Percentiles rank a stretch among this genome's conserved stretches.
phyloP scores from a whole-genome alignment of 1,284 basidiomycete genomes.

The Trametes sp. region DNA sequence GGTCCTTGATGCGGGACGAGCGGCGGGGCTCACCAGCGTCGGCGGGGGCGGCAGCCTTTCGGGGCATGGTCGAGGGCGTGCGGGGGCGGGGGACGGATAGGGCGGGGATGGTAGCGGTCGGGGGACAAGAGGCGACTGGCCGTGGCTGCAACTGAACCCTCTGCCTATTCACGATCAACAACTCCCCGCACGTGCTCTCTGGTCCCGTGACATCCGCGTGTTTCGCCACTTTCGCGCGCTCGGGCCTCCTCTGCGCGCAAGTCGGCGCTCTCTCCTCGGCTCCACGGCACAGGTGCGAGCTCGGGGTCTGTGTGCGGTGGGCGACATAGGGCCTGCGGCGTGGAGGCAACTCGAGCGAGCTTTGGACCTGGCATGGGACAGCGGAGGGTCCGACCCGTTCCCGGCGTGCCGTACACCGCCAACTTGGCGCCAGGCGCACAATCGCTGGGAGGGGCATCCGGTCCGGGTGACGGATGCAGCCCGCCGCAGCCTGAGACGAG shows the following conservation, averaged over 20 bases:
- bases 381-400: background rate
- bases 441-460: background rate
- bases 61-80: conserved; percentile 58
- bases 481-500: background rate
- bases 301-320: too few species aligned
- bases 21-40: conserved; percentile 66
- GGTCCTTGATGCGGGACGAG: conserved; percentile 75
- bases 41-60: conserved; percentile 61
- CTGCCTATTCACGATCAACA: conserved; percentile 43
- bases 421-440: background rate
- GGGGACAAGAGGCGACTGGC: conserved; percentile 33
- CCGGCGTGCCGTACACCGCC: background rate
- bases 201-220: conserved; percentile 37
- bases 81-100: conserved; percentile 25
- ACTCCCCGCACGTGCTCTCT: conserved; percentile 36
- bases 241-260: conserved; percentile 24
- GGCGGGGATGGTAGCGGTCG: conserved; percentile 32
- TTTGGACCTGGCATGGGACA: background rate
- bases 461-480: background rate
- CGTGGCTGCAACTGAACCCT: conserved; percentile 36
- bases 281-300: too few species aligned
- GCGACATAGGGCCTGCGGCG: too few species aligned
- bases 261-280: background rate
- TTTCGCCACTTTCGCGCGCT: conserved; percentile 34
- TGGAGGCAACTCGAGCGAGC: background rate